Conservation (phyloP, 345 rosid species). For the Stellera chamaejasme region DNA sequence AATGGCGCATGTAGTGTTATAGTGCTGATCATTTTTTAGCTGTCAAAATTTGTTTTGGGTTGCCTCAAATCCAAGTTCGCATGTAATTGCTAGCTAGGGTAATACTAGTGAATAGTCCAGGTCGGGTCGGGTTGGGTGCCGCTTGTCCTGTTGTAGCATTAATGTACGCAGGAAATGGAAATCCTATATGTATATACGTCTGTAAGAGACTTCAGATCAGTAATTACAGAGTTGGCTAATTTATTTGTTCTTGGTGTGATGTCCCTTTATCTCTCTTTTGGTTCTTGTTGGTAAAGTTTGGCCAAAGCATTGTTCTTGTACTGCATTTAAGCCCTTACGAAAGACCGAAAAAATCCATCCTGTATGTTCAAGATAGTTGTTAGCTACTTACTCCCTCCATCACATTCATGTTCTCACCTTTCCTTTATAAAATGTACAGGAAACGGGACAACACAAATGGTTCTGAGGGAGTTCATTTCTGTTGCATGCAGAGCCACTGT, state of each 20-base stretch:
- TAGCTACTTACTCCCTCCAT: too few species aligned
- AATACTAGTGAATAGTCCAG: constrained; percentile 9
- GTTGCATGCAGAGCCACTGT: too few species aligned
- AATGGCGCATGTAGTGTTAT: constrained; percentile 18
- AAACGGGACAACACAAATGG: too few species aligned
- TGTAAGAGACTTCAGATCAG: constrained; percentile 22
- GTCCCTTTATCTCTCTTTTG: neutral
- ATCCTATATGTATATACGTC: constrained; percentile 10
- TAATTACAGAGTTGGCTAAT: constrained; percentile 19
- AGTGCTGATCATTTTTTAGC: constrained; percentile 2
- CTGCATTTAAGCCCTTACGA: too few species aligned
- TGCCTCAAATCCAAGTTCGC: neutral
- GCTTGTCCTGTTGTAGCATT: constrained; percentile 7
- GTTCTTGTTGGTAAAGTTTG: neutral
- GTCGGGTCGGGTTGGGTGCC: constrained; percentile 15
- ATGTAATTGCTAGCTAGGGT: constrained; percentile 19
- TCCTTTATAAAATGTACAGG: too few species aligned
- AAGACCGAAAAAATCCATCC: too few species aligned
- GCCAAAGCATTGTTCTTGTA: neutral
- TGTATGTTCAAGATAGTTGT: too few species aligned
- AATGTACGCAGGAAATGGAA: constrained; percentile 7
- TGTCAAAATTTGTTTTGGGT: too few species aligned
- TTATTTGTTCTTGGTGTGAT: constrained; percentile 11
- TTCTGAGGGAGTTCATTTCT: too few species aligned
- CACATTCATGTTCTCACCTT: too few species aligned